Evolutionary conservation across 345 rosid species (phyloP).

Genomic region (Trapa incisa): DNA sequence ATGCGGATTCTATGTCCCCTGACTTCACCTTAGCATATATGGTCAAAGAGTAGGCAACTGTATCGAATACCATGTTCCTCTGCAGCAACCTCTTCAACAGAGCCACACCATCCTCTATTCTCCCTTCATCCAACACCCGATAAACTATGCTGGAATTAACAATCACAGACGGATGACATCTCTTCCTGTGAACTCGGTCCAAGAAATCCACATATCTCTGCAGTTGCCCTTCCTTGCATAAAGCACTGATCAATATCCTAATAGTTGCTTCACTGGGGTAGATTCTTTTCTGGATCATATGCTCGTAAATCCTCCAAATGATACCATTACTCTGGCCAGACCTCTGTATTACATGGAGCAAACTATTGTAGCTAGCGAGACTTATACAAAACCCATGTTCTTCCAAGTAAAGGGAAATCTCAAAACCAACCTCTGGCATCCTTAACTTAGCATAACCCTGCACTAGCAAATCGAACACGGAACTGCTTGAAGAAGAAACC

Average conservation of each 20-base stretch:
- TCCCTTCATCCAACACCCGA: conserved; percentile 40
- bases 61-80: conserved; percentile 56
- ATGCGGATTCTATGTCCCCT: conserved; percentile 37
- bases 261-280: conserved; percentile 43
- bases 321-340: conserved; percentile 29
- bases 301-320: conserved; percentile 64
- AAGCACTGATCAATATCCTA: conserved; percentile 34
- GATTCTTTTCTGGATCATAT: conserved; percentile 32
- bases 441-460: conserved; percentile 61
- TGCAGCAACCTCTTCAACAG: conserved; percentile 59
- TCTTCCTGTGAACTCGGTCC: conserved; percentile 54
- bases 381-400: conserved; percentile 39
- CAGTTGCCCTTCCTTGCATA: conserved; percentile 69
- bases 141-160: conserved; percentile 45
- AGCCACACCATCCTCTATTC: conserved; percentile 31
- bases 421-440: conserved; percentile 42
- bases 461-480: conserved; percentile 54
- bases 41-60: conserved; percentile 53
- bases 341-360: conserved; percentile 47
- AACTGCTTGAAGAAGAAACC: conserved; percentile 25
- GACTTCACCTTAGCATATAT: conserved; percentile 31
- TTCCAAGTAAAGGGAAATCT: conserved; percentile 33
- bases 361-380: conserved; percentile 38
- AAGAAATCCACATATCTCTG: conserved; percentile 33
- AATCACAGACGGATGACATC: conserved; percentile 52